Evolutionary conservation across 1,284 basidiomycete species (phyloP).

Genomic region (Papiliotrema flavescens): DNA sequence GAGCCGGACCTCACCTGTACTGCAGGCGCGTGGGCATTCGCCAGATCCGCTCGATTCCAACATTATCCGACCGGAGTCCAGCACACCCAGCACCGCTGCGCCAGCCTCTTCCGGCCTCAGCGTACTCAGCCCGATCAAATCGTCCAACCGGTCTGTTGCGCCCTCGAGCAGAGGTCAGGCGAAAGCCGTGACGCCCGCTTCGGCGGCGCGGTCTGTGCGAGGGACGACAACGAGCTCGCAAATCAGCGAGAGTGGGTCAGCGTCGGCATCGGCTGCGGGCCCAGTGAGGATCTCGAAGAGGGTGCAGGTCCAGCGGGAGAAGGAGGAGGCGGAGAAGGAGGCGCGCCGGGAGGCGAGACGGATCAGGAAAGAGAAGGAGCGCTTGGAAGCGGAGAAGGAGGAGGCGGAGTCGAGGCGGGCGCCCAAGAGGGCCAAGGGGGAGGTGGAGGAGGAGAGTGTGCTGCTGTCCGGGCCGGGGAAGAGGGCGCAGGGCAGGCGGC

Average conservation of each 20-base stretch:
- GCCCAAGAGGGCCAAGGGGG: neutral
- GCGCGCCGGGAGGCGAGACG: constrained; percentile 3
- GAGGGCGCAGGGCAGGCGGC: neutral
- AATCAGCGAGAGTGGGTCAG: neutral
- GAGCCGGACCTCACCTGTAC: neutral
- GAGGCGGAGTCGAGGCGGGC: constrained; percentile 1
- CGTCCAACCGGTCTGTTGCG: too few relatives aligned
- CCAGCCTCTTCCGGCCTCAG: too few relatives aligned
- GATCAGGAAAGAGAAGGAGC: constrained; percentile 4
- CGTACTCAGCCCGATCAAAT: too few relatives aligned
- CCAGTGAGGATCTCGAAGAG: constrained; percentile 11
- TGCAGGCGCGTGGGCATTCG: neutral
- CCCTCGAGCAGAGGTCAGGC: too few relatives aligned
- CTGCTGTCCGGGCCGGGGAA: neutral
- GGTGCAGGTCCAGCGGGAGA: constrained; percentile 16
- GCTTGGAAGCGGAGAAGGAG: constrained; percentile 9
- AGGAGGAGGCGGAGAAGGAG: constrained; percentile 18
- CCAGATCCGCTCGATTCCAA: constrained; percentile 9
- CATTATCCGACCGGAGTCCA: neutral
- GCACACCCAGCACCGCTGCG: too few relatives aligned
- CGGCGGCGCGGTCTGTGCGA: too few relatives aligned
- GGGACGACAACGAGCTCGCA: neutral
- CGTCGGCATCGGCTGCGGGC: neutral
- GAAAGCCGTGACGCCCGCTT: too few relatives aligned
- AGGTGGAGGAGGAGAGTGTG: neutral